Conservation (phyloP, 140 eudicot genomes). For the Ambrosia hybrid region DNA sequence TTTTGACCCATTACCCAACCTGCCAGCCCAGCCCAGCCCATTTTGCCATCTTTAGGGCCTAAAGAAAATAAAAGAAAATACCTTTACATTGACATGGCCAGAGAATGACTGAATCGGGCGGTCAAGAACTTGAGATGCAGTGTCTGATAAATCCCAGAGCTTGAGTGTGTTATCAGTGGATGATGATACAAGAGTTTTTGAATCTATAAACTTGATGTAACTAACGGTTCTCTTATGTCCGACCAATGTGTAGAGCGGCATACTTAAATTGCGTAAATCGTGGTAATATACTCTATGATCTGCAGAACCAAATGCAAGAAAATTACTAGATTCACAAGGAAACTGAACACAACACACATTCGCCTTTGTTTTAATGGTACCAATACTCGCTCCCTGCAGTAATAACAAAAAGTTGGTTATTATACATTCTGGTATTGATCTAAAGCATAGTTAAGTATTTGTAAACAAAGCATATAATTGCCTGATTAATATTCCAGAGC, state of each 20-base stretch:
- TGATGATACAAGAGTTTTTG: slow-evolving; percentile 72
- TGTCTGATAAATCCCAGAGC: slow-evolving; percentile 76
- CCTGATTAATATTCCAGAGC: slow-evolving; percentile 99
- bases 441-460: slow-evolving; percentile 36
- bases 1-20: neutral
- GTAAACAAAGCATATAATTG: slow-evolving; percentile 60
- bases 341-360: slow-evolving; percentile 94
- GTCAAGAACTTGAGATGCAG: slow-evolving; percentile 57
- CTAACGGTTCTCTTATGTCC: slow-evolving; percentile 95
- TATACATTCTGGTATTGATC: slow-evolving; percentile 26
- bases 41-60: neutral
- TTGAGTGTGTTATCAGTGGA: slow-evolving; percentile 81
- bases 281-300: slow-evolving; percentile 84
- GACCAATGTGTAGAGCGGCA: slow-evolving; percentile 73
- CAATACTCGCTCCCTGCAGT: slow-evolving; percentile 77
- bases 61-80: slow-evolving; percentile 19
- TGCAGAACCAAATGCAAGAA: slow-evolving; percentile 95
- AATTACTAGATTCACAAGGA: slow-evolving; percentile 65
- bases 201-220: slow-evolving; percentile 85
- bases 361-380: slow-evolving; percentile 84
- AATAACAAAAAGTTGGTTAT: slow-evolving; percentile 43
- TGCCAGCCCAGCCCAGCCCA: neutral
- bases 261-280: slow-evolving; percentile 75
- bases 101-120: slow-evolving; percentile 68
- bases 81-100: slow-evolving; percentile 75